Base-by-base conservation (phyloP, 345 rosid genomes). In the Hibiscus mutabilis region DNA sequence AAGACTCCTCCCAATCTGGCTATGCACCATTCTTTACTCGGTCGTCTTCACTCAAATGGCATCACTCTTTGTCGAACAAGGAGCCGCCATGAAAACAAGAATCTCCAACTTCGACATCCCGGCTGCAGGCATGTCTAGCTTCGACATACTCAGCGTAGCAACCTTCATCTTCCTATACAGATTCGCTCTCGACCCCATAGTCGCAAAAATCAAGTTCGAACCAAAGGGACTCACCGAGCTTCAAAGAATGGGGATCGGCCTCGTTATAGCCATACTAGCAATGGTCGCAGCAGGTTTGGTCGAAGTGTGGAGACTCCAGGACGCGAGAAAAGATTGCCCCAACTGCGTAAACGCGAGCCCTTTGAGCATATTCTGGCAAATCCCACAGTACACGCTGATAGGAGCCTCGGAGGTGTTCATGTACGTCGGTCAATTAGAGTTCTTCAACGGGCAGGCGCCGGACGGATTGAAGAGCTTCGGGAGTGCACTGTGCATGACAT, bases 11-110 rank as follows among this genome's bases (percentile, higher is more conserved):
- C 98, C 98, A 18, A 89, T 95, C 16, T 95, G 99, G 99, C 96
- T 92, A 62, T 95, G 99, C 85, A 92, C 99, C 52, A 92, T 95
- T 22, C 79, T 92, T 27, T 95, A 89, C 87, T 95, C 99, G 0
- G 99, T 95, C 1, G 94, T 92, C 53, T 95, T 92, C 84, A 92
- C 99, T 37, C 98, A 95, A 77, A 92, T 95, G 99, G 99, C 99
- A 15, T 95, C 98, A 16, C 86, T 95, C 27, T 95, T 95, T n/a
- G 99, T 95, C 18, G 97, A 86, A 81, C 99, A 95, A 82, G 99
- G 98, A 4, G 99, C 89, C 1, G 90, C 84, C 16, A 92, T 95
- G 99, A 84, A 81, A 64, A 88, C 90, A 14, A 84, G 71, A 40
- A 64, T 90, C 35, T 77, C 83, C 1, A 59, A 60, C 69, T 92